Evolutionary conservation across 2,329 filamentous ascomycete genomes (phyloP), one percentile per base, ranked within the genome.

Genomic region (Diplocarpon rosae): DNA sequence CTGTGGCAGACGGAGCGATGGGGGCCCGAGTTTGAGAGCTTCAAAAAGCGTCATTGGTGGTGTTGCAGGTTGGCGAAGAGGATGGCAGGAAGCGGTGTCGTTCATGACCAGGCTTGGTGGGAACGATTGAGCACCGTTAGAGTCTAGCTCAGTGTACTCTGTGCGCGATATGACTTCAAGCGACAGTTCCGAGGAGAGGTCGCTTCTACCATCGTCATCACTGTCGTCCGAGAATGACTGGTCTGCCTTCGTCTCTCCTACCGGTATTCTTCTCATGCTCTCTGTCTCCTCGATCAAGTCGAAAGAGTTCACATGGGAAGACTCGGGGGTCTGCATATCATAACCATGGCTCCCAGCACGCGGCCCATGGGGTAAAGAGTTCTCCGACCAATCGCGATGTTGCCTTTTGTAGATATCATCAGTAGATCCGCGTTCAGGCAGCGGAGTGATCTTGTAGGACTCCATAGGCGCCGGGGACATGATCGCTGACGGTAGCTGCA

Each of bases 391-490:
- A 46, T 71, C 67, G 6, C 59, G 62, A 10, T 58, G 55, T 31
- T 61, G 63, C 45, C 63, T 65, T 51, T 67, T 69, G 7, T 57
- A 63, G 1, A 62, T 69, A 49, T 76, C 71, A 34, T 77, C 72
- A 0, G 69, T 71, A 27, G 72, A 59, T 2, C 74, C 83, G 39
- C 83, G 76, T 49, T 90, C 82, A 11, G 93, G 71, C 7, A 92
- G 70, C 3, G 87, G 85, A 29, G 81, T 78, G 0, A 85, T 89
- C 32, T 76, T 81, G 59, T 87, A 88, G 0, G 85, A 90, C 39
- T 81, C 78, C 24, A 77, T 73, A 0, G 85, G 88, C 45, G 74
- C 75, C 12, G 76, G 72, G 1, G 75, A 76, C 3, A 75, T 51
- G 52, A 50, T 20, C 12, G 75, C 71, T 0, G 73, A 32, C 16